Evolutionary conservation across 2,329 filamentous ascomycete species (phyloP), one percentile per base, ranked within the genome.

Genomic region (Neonectria hederae): DNA sequence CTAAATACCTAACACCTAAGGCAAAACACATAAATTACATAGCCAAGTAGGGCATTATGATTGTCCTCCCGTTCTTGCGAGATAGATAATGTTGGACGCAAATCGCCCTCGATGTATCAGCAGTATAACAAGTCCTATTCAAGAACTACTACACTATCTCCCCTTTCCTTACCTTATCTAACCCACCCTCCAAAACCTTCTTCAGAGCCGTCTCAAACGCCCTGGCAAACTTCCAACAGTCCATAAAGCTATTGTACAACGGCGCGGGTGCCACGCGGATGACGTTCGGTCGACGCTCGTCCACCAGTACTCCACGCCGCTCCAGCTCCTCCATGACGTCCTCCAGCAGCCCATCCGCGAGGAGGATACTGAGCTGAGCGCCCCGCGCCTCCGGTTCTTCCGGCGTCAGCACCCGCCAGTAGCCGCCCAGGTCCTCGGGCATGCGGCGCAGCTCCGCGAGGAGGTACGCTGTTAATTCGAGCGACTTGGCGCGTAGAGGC

Each of bases 241-340:
- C 93, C 45, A 80, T 80, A 75, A 91, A 95, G 0, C 85, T 89
- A 75, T 95, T 96, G 77, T 96, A 97, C 75, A 97, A 76, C 8
- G 93, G 92, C 45, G 90, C 89, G 4, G 93, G 92, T 5, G 93
- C 92, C 5, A 95, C 88, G 9, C 93, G 83, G 51, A 97, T 88
- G 13, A 96, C 93, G 76, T 94, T 87, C 2, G 93, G 93, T 76
- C 90, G 90, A 65, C 93, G 83, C 80, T 94, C 90, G 74, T 97
- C 93, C n/a, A 92, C 86, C 1, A 96, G 84, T 2, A 95, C 87
- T 1, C 90, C 90, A 5, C 85, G 83, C 22, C 84, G 82, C 69
- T 91, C 87, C 38, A 97, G 77, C 60, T 82, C 82, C 59, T 82
- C 80, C 74, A 89, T 85, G 6, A 95, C 86, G 8, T 74, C 75